These are phyloP conservation scores for Neocallimastix lanati DNA, from an alignment of 192 early-diverging fungal species.

Conservation along the genomic window DNA sequence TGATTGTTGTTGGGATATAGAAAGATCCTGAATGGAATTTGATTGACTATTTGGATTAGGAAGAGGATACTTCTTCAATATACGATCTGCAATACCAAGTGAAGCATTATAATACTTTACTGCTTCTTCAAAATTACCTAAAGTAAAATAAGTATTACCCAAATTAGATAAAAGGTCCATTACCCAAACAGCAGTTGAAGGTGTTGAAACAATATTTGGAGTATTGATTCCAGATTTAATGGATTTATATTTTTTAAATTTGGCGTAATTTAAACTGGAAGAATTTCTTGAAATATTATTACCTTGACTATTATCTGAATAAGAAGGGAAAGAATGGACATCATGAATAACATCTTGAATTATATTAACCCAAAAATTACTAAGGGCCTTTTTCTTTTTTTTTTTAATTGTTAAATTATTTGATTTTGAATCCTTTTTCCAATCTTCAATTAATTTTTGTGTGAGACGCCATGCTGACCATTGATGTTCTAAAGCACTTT, in stretches of 20 bases:
- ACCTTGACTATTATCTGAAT: neutral
- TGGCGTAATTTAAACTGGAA: neutral
- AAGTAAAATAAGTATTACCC: neutral
- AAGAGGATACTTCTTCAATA: neutral
- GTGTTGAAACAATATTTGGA: neutral
- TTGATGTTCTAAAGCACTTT: neutral
- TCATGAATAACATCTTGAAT: neutral
- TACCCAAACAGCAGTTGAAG: neutral
- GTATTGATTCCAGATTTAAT: neutral
- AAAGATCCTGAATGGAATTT: neutral
- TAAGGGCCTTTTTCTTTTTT: neutral
- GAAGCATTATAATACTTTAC: neutral
- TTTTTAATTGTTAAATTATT: neutral
- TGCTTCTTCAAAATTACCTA: neutral
- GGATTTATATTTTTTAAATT: neutral
- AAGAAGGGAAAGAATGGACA: neutral
- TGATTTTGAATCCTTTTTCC: neutral
- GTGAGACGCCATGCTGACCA: neutral
- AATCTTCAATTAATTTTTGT: neutral
- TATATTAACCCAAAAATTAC: neutral
- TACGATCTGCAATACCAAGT: neutral
- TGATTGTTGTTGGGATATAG: neutral
- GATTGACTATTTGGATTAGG: neutral
- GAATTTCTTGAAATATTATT: neutral
- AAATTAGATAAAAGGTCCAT: neutral